Base-by-base conservation (phyloP, 441 rosid genomes). In the Adansonia rubrostipa region DNA sequence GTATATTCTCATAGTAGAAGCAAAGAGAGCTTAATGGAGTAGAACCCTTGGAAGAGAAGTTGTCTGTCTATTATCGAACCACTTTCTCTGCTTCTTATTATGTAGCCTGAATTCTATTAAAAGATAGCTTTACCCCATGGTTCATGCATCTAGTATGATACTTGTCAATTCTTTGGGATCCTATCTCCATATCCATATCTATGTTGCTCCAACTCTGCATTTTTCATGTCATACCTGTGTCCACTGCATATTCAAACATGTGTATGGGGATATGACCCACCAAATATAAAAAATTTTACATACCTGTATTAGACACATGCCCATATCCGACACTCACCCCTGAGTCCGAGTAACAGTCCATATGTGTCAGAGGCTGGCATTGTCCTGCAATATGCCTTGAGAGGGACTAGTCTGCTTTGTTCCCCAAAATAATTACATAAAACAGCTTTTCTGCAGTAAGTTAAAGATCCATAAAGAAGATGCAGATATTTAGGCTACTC, bases 1-100 rank as follows among this genome's bases (percentile, higher is more conserved):
- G n/a, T 68, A 17, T 45, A 68, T 3, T 45, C 71, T 67, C 36
- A 5, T 68, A 5, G 54, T 45, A 20, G 36, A 68, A 68, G 72
- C n/a, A 19, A 19, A 45, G 33, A 68, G 54, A 28, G 36, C 56
- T 68, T 17, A 45, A 19, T 45, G 7, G 17, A 68, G n/a, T 68
- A 44, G 11, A 44, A 44, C 15, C 53, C 44, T 17, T 44, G 9
- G 19, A 42, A 66, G 53, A 28, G 33, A 28, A 9, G 51, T 42
- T 42, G 15, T 61, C 42, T 24, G 3, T 61, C 4, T 10, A 5
- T 13, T 24, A 13, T 61, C 3, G 3, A 64, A 36, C 47, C 24
- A 64, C 11, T 64, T 36, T 36, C 6, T 64, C 69, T 64, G 19
- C n/a, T 61, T 15, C 66, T n/a, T 11, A 61, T 28, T 63, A 63